These are phyloP conservation scores for Medicago truncatula DNA, from an alignment of 306 rosid genomes.

Conservation along the genomic window DNA sequence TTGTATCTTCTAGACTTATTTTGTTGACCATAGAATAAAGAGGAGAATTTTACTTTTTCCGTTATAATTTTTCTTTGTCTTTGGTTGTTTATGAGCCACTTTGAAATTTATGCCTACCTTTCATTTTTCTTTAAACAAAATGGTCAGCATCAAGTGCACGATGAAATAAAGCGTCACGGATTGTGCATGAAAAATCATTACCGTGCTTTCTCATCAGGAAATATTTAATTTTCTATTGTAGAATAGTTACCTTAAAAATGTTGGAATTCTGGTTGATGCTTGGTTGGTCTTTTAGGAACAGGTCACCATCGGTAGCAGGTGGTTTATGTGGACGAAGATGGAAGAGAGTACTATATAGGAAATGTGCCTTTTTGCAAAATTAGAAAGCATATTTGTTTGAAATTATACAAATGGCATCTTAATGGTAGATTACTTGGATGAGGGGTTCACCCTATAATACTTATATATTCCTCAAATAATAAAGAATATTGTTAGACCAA, in stretches of 20 bases:
- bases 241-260: background rate
- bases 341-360: background rate
- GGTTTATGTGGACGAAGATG: background rate
- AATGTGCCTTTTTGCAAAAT: background rate
- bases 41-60: background rate
- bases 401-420: background rate
- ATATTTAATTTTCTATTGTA: background rate
- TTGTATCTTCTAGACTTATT: background rate
- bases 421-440: background rate
- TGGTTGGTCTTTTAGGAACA: slow-evolving; percentile 7
- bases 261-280: background rate
- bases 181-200: background rate
- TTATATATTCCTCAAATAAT: no score
- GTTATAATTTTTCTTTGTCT: background rate
- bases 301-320: background rate
- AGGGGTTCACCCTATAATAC: background rate
- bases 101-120: background rate
- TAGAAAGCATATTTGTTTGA: background rate
- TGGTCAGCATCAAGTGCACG: slow-evolving; percentile 17
- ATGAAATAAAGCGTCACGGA: background rate
- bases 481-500: no score
- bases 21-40: slow-evolving; percentile 7
- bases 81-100: background rate
- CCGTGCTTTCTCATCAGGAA: background rate
- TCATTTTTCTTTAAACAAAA: background rate